Percentiles rank a stretch among this genome's conserved stretches.
Evolutionary conservation across 176 grass and related monocot species (phyloP).

Genomic region (Zoysia japonica): DNA sequence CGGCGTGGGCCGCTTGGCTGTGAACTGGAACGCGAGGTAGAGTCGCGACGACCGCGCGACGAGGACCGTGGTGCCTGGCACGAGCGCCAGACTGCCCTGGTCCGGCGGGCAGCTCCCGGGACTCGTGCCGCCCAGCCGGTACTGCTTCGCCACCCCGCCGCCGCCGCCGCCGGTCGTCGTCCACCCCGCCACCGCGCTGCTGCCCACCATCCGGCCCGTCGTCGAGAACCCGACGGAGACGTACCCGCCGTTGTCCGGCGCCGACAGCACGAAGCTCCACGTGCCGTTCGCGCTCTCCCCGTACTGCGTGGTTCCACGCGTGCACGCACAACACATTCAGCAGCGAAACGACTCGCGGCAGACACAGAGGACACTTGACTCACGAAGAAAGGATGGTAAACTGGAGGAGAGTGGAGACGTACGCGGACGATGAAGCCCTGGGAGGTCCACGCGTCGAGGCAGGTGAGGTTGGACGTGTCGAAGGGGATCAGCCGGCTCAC

Average conservation of each 20-base stretch:
- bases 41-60: constrained; percentile 46
- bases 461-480: constrained; percentile 59
- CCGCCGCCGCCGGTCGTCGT: constrained; percentile 28
- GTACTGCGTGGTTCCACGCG: constrained; percentile 39
- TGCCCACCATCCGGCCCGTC: constrained; percentile 55
- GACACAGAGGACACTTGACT: not conserved
- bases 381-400: not conserved
- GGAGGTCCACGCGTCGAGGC: constrained; percentile 54
- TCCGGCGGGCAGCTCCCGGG: constrained; percentile 52
- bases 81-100: constrained; percentile 52
- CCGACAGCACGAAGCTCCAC: constrained; percentile 72
- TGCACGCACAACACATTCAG: not conserved
- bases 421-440: constrained; percentile 65
- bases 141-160: constrained; percentile 56
- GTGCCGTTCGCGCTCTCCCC: constrained; percentile 38
- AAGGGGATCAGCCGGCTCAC: constrained; percentile 58
- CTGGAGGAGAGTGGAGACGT: not conserved
- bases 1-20: not conserved
- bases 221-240: constrained; percentile 69
- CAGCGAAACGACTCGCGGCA: not conserved
- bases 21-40: constrained; percentile 75
- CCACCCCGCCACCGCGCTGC: constrained; percentile 70
- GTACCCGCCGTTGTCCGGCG: constrained; percentile 58
- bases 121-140: constrained; percentile 56
- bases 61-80: constrained; percentile 47